Base-by-base conservation (phyloP, 768 basidiomycete species). In the Boletus coccyginus region DNA sequence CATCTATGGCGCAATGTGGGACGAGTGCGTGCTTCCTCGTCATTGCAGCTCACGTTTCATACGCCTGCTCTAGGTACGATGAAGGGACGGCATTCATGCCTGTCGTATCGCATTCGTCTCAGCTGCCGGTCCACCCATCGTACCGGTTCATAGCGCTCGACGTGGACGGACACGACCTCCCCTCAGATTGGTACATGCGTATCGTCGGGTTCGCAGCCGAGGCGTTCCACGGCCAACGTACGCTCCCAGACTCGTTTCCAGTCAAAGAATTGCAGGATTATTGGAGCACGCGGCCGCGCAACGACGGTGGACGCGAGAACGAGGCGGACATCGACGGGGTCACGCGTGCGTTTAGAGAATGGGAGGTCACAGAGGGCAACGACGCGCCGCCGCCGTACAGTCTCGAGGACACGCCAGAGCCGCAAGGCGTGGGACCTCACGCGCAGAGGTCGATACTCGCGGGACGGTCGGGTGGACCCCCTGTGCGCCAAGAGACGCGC, bases 1-100 rank as follows among this genome's bases (percentile, higher is more conserved):
- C 8, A 80, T 92, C 51, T 92, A 92, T 59, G 86, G 87, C 24
- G 90, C 90, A 7, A 92, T 92, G 90, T 92, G 92, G 89, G 91
- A 93, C 63, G 91, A 92, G 86, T 79, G 56, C 58, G 76, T 71
- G 6, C n/a, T n/a, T 42, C 17, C 17, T 48, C 16, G 7, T 48
- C 19, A 16, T 21, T n/a, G 31, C 11, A 0, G 8, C 8, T 2
- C n/a, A 36, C 29, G 6, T 46, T 59, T 58, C 44, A 47, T 46
- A 16, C 40, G 35, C 53, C 32, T 56, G 38, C 51, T 40, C 42
- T 60, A 89, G 87, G 69, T 92, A 92, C 60, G 90, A 92, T 62
- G 89, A 92, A 75, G 91, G 92, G 36, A 93, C 91, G 0, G 89
- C 85, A 2, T 82, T 90, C 58, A 82, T 94, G 78, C 92, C 92